Evolutionary conservation across 371 early-diverging fungal species (phyloP).

Genomic region (Nematocida homosporus): DNA sequence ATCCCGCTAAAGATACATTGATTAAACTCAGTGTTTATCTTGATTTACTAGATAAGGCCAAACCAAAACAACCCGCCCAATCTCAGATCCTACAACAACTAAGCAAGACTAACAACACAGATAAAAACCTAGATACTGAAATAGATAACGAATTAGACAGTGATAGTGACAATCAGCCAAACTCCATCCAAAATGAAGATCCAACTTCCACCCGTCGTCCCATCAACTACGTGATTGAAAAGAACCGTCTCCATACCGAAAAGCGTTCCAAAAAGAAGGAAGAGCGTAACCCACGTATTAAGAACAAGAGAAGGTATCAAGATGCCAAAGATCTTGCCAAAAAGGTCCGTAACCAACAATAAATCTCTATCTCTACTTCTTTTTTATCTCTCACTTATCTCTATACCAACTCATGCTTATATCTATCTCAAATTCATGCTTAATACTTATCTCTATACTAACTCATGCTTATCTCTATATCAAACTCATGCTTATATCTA

Average conservation of each 20-base stretch:
- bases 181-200: no score
- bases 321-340: constrained; percentile 41
- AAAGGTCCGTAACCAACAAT: constrained; percentile 16
- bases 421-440: neutral
- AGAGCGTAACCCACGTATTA: constrained; percentile 35
- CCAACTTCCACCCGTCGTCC: constrained; percentile 22
- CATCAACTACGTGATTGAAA: constrained; percentile 29
- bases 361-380: neutral
- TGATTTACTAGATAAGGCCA: constrained; percentile 42
- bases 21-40: constrained; percentile 54
- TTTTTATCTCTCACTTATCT: neutral
- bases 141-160: neutral
- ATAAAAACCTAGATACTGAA: neutral
- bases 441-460: neutral
- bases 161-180: neutral
- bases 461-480: neutral
- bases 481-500: neutral
- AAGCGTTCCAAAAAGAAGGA: neutral
- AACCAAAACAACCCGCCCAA: neutral
- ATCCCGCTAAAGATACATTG: constrained; percentile 40
- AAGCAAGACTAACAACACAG: neutral
- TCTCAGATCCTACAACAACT: constrained; percentile 40
- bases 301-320: constrained; percentile 52
- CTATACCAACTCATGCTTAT: neutral
- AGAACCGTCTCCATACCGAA: constrained; percentile 37